phyloP scores from a whole-genome alignment of 441 rosid species.

The Rhodomyrtus psidioides region DNA sequence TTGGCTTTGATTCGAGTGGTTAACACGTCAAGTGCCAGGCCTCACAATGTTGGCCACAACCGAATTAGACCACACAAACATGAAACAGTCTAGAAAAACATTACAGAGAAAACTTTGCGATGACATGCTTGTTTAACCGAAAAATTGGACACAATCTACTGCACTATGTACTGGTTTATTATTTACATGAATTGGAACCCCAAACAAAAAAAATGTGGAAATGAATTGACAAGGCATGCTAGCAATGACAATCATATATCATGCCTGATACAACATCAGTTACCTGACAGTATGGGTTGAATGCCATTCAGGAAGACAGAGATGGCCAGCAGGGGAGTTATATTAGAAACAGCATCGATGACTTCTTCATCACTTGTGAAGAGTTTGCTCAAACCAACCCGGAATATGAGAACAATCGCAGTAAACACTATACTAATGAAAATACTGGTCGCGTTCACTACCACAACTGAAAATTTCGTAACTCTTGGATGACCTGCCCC shows the following conservation, averaged over 20 bases:
- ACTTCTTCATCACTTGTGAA: slow-evolving; percentile 58
- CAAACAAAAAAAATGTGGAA: neutral
- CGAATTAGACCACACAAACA: too few species aligned
- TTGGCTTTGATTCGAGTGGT: neutral
- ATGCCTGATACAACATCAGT: neutral
- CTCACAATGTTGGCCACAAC: too few species aligned
- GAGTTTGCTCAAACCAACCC: slow-evolving; percentile 50
- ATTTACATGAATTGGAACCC: neutral
- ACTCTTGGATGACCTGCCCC: slow-evolving; percentile 71
- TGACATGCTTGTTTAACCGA: too few species aligned
- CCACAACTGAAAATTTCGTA: slow-evolving; percentile 56
- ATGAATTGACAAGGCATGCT: neutral
- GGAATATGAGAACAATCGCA: slow-evolving; percentile 30
- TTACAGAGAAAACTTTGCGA: too few species aligned
- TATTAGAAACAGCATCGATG: slow-evolving; percentile 41
- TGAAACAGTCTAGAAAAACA: too few species aligned
- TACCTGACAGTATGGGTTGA: slow-evolving; percentile 87
- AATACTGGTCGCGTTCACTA: slow-evolving; percentile 51
- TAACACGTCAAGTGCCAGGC: neutral
- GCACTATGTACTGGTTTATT: neutral
- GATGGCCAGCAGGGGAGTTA: slow-evolving; percentile 68
- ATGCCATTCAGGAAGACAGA: slow-evolving; percentile 76
- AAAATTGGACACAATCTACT: neutral
- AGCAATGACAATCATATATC: neutral
- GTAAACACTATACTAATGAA: slow-evolving; percentile 43